Evolutionary conservation across 805 yeast species (phyloP).

Genomic region (Metschnikowia gruessii): DNA sequence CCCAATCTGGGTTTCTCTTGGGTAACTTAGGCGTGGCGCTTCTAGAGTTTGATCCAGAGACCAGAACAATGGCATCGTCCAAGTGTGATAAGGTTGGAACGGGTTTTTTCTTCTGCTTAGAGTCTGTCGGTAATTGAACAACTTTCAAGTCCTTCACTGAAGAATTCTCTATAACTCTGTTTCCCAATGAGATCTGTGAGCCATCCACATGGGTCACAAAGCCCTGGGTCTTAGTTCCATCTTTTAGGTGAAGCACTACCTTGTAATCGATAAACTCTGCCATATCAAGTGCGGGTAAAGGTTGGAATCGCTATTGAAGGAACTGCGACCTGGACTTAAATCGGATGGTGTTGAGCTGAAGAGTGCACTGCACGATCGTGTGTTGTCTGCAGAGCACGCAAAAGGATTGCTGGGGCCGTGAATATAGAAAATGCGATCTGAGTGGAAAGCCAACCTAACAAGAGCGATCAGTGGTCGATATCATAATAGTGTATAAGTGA

Average conservation of each 20-base stretch:
- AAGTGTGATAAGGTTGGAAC: conserved; percentile 4
- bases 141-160: conserved; percentile 56
- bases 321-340: too few relatives aligned
- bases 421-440: not conserved
- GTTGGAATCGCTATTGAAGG: not conserved
- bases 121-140: conserved; percentile 45
- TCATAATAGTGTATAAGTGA: too few relatives aligned
- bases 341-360: not conserved
- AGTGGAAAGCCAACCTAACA: not conserved
- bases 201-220: conserved; percentile 33
- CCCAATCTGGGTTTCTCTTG: conserved; percentile 43
- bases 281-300: not conserved
- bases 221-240: conserved; percentile 37
- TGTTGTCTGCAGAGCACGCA: not conserved
- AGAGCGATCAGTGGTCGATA: not conserved
- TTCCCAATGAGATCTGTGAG: conserved; percentile 26
- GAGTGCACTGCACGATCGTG: not conserved
- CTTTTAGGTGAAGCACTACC: conserved; percentile 38
- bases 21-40: conserved; percentile 15
- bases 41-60: conserved; percentile 10
- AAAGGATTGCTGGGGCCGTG: too few relatives aligned
- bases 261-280: conserved; percentile 40
- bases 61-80: conserved; percentile 32
- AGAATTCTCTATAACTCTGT: conserved; percentile 29
- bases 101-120: conserved; percentile 16